Conservation (phyloP, 345 rosid species). For the Melaleuca quinquenervia region DNA sequence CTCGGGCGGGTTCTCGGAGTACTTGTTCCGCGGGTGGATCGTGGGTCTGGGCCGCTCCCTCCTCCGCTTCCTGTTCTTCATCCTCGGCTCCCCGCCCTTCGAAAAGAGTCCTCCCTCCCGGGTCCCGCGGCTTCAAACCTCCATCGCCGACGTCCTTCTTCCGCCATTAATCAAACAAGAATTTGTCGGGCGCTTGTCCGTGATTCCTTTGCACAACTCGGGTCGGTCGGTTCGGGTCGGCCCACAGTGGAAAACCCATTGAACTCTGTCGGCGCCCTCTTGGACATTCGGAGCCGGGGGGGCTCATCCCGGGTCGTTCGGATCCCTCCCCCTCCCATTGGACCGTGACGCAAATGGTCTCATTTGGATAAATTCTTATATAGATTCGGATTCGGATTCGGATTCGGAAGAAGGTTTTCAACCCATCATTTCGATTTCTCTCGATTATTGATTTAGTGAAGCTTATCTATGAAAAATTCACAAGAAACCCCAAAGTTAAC, state of each 20-base stretch:
- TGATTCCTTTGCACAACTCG: too few species aligned
- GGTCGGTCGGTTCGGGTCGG: neutral
- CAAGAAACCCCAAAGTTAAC: neutral
- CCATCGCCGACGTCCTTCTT: neutral
- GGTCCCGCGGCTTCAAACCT: neutral
- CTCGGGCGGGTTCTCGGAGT: constrained; percentile 72
- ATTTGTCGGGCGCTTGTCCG: neutral
- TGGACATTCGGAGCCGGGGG: too few species aligned
- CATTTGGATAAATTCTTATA: neutral
- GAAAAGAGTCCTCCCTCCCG: accelerated
- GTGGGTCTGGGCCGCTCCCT: constrained; percentile 34
- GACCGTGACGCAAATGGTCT: too few species aligned
- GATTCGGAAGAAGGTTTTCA: too few species aligned
- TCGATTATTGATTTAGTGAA: neutral
- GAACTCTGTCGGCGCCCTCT: neutral
- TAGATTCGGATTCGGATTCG: neutral
- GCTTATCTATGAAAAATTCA: neutral
- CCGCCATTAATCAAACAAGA: neutral
- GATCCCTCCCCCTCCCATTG: too few species aligned
- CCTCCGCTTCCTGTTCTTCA: constrained; percentile 51
- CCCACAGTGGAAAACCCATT: neutral
- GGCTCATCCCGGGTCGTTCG: too few species aligned
- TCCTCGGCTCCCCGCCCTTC: neutral
- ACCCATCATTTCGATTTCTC: neutral
- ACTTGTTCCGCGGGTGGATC: constrained; percentile 53